Percentiles rank a stretch among this genome's conserved stretches.
Evolutionary conservation across 108 stramenopile genomes (phyloP).

Genomic region (Cyclotella sp.): DNA sequence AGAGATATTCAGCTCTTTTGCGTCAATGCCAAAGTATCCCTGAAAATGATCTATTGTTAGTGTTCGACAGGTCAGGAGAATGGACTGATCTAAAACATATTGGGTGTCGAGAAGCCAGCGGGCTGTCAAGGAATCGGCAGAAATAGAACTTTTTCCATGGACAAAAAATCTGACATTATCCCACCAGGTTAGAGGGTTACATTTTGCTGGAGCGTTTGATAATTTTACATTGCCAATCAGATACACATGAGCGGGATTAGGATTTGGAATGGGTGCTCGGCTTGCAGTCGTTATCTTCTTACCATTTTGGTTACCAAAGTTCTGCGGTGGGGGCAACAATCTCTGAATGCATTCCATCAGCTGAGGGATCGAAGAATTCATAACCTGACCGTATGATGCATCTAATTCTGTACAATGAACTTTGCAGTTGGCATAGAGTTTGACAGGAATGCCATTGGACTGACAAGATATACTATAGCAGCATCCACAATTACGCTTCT

Average conservation of each 20-base stretch:
- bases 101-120: conserved; percentile 56
- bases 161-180: conserved; percentile 56
- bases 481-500: conserved; percentile 17
- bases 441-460: conserved; percentile 51
- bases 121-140: conserved; percentile 30
- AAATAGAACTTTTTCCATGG: conserved; percentile 45
- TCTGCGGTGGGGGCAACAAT: conserved; percentile 45
- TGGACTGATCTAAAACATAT: conserved; percentile 34
- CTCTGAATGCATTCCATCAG: conserved; percentile 49
- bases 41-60: conserved; percentile 23
- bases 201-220: background rate
- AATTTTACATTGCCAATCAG: no score
- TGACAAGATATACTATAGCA: conserved; percentile 44
- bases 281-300: background rate
- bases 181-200: conserved; percentile 55
- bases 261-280: background rate
- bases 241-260: background rate
- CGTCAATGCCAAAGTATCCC: conserved; percentile 37
- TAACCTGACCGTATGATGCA: conserved; percentile 35
- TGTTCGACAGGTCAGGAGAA: conserved; percentile 36
- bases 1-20: conserved; percentile 38
- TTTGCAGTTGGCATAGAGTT: conserved; percentile 46
- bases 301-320: conserved; percentile 1
- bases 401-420: conserved; percentile 30
- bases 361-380: conserved; percentile 44